Base-by-base conservation (phyloP, 2,329 filamentous ascomycete genomes). In the Diplodia mutila region DNA sequence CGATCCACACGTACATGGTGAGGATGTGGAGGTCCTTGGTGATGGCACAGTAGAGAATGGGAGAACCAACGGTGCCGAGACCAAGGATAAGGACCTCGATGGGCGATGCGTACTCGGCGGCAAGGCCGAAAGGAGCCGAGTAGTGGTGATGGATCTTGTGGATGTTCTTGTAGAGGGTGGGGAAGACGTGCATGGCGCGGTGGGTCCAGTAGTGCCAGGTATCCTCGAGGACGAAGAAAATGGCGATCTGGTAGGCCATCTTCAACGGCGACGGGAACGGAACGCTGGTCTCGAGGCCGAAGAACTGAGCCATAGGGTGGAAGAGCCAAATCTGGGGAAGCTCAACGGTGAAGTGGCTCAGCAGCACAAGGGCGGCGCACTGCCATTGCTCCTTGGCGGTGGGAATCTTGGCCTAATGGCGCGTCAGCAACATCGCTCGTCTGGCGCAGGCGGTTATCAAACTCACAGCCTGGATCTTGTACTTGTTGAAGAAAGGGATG, bases 131-230 rank as follows among this genome's bases (percentile, higher is more conserved):
- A 21, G 95, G 95, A 14, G 95, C 95, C 46, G 93, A 97, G 85
- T 99, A 99, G 76, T 95, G 94, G 85, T 99, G 95, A 84, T 99
- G 95, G 74, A 99, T 94, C 85, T 99, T 99, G 87, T 99, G 95
- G 75, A 99, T 92, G 76, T 90, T 87, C 85, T 93, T 97, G 89
- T 99, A 99, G 6, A 99, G 89, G 42, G 9, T 39, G 48, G 93
- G 92, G 25, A 92, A 94, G 84, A 93, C 96, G 85, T 99, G 95
- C 82, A 99, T 89, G 52, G 87, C 88, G 73, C 95, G 93, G 83
- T 99, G 95, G 73, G 89, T 89, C 90, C 94, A 98, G 86, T 99
- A 99, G 82, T 99, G 95, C 95, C 95, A 99, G 72, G 94, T 85
- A 81, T 99, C 95, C 81, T 99, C 95, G 76, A 97, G 82, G 68